Conservation (phyloP, 176 grass and related monocot genomes). For the Oryza meridionalis region DNA sequence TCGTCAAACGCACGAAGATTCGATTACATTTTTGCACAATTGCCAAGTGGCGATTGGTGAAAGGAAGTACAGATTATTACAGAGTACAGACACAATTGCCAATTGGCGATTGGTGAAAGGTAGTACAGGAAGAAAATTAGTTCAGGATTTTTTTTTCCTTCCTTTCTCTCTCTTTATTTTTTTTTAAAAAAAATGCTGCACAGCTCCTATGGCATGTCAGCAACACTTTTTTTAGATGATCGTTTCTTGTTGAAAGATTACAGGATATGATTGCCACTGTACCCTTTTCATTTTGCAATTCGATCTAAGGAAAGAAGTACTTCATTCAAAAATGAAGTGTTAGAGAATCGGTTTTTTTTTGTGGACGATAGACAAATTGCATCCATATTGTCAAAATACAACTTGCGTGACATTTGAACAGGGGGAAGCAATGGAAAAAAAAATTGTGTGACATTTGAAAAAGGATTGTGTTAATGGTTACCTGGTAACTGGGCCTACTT, state of each 20-base stretch:
- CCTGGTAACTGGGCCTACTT: not conserved
- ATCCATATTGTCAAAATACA: no score
- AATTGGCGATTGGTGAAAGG: no score
- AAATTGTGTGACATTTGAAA: no score
- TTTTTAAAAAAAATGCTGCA: not conserved
- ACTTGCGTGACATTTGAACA: not conserved
- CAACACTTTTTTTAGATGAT: not conserved
- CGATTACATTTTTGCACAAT: slow-evolving; percentile 8
- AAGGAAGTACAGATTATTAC: not conserved
- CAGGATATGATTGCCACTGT: not conserved
- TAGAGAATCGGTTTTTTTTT: no score
- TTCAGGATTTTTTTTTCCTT: not conserved
- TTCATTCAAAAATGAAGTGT: not conserved
- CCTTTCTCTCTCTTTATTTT: not conserved
- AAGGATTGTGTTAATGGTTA: no score
- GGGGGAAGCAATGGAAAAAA: no score
- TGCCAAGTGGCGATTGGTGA: slow-evolving; percentile 15
- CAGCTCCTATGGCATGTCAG: not conserved
- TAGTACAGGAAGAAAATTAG: not conserved
- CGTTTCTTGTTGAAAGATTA: not conserved
- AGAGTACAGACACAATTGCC: not conserved
- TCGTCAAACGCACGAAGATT: slow-evolving; percentile 13
- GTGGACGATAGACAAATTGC: not conserved
- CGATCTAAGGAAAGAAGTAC: not conserved
- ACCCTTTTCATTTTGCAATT: not conserved